A percentile compares a stretch with the other conserved stretches of the same genome.
These are phyloP conservation scores for Rhodamnia rubescens DNA, from an alignment of 345 rosid species.

Conservation along the genomic window DNA sequence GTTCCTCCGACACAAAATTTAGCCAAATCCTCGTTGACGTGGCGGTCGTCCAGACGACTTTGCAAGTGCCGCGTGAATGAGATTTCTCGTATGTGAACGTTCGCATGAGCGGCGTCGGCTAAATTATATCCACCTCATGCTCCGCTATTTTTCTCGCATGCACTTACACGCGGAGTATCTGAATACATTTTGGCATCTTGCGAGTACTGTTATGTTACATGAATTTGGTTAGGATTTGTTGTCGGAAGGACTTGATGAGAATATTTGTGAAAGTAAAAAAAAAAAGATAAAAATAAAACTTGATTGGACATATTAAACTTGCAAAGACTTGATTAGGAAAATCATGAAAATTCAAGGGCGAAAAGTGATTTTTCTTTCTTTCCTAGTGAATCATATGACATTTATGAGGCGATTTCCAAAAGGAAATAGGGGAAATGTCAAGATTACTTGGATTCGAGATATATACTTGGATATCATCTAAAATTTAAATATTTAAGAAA, in stretches of 20 bases:
- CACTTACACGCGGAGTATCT: not conserved
- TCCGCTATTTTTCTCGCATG: not conserved
- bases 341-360: not conserved
- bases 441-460: not conserved
- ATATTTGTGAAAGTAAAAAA: not conserved
- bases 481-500: not conserved
- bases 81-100: not conserved
- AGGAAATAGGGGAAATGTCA: not conserved
- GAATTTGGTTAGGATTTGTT: not conserved
- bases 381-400: not conserved
- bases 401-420: not conserved
- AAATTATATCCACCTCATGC: not conserved
- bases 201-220: rapidly evolving
- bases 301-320: not conserved
- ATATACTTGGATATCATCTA: not conserved
- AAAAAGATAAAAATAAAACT: no score
- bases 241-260: not conserved
- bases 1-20: not conserved
- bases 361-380: not conserved
- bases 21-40: no score
- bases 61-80: no score
- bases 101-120: rapidly evolving
- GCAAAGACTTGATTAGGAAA: not conserved
- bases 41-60: rapidly evolving
- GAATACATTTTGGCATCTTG: not conserved